phyloP scores from a whole-genome alignment of 805 yeast species.

The Myxozyma mucilagina region DNA sequence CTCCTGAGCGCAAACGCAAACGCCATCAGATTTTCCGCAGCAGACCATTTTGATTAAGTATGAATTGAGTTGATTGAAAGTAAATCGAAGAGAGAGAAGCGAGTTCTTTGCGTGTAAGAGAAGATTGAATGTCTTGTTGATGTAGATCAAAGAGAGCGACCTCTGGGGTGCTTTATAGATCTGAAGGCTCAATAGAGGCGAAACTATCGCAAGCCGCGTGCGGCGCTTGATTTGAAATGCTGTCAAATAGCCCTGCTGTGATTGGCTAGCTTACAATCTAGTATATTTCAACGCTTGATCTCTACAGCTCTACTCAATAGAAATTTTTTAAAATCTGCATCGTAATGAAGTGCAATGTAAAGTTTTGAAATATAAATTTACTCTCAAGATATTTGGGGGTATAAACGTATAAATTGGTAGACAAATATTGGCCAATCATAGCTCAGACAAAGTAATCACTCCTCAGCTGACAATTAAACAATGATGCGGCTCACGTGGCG shows the following conservation, averaged over 20 bases:
- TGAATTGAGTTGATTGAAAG: neutral
- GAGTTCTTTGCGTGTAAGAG: too few species aligned
- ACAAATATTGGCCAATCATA: neutral
- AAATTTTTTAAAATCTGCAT: too few species aligned
- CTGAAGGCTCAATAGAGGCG: neutral
- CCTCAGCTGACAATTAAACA: conserved; percentile 4
- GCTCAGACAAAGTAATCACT: conserved; percentile 1
- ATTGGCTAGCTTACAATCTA: conserved; percentile 8
- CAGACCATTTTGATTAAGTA: conserved; percentile 40
- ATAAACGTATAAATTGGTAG: neutral
- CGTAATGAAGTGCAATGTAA: too few species aligned
- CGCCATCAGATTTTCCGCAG: conserved; percentile 46
- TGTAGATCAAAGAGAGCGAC: neutral
- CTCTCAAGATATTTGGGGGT: too few species aligned
- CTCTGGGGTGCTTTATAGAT: neutral
- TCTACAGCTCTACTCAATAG: neutral
- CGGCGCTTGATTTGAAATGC: conserved; percentile 13
- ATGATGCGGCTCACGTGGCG: neutral
- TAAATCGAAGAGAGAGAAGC: neutral
- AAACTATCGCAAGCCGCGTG: neutral
- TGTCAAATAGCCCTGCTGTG: conserved; percentile 11
- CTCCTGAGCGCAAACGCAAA: conserved; percentile 60
- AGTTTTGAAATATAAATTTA: too few species aligned
- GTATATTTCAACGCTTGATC: neutral
- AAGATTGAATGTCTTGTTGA: neutral